Evolutionary conservation across 225 moss, liverwort and hornwort genomes (phyloP).

Genomic region (Thuidium tamariscinum): DNA sequence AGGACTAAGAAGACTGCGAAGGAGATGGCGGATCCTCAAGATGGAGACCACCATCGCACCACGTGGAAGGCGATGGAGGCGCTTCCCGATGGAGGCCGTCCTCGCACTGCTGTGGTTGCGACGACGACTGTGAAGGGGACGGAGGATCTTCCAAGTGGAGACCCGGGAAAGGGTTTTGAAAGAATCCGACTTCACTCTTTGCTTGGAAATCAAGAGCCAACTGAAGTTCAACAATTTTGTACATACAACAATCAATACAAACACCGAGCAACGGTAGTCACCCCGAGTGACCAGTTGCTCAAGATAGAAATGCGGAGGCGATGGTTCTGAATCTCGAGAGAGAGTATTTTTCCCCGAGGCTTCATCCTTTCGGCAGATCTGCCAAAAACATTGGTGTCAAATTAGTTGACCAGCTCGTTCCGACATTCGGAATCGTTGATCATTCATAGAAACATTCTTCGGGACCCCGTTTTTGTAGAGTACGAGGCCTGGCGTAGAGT

Average conservation of each 20-base stretch:
- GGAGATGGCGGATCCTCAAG: not conserved
- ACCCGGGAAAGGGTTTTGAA: not conserved
- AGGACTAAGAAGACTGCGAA: not conserved
- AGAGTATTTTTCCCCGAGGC: not conserved
- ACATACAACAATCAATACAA: not conserved
- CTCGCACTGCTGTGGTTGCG: not conserved
- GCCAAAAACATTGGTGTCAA: not conserved
- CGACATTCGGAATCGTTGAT: not conserved
- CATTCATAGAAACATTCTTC: not conserved
- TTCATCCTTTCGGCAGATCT: not conserved
- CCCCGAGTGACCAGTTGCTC: not conserved
- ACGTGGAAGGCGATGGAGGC: no score
- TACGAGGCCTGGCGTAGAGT: not conserved
- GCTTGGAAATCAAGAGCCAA: not conserved
- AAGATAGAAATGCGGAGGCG: not conserved
- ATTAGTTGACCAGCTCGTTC: not conserved
- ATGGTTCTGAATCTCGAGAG: not conserved
- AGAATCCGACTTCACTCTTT: not conserved
- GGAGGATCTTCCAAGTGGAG: slow-evolving; percentile 2
- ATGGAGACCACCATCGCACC: no score
- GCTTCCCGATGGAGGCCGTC: not conserved
- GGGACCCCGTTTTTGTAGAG: not conserved
- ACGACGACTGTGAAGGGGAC: not conserved
- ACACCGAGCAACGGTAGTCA: not conserved
- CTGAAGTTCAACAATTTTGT: not conserved